phyloP scores from a whole-genome alignment of 2,329 filamentous ascomycete genomes.

The Paecilomyces variotii region DNA sequence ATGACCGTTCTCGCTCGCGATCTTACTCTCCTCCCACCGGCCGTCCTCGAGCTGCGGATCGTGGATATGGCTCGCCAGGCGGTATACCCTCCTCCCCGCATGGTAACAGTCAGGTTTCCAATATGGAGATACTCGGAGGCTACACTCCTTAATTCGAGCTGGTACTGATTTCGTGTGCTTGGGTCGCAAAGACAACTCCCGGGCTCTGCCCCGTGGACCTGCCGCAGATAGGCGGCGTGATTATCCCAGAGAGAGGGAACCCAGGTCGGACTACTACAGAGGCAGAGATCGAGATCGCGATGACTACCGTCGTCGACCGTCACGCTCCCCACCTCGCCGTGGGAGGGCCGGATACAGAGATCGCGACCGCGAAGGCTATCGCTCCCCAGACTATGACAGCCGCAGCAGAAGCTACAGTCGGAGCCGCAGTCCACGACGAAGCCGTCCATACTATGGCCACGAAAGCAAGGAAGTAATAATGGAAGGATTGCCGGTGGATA shows the following conservation, averaged over 20 bases:
- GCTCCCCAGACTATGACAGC: constrained; percentile 28
- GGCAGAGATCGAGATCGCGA: constrained; percentile 27
- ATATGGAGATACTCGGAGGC: constrained; percentile 14
- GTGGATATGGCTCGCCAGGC: constrained; percentile 28
- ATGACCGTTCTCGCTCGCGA: constrained; percentile 34
- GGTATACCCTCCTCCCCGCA: constrained; percentile 39
- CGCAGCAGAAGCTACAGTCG: constrained; percentile 26
- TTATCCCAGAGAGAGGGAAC: constrained; percentile 23
- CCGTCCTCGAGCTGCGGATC: constrained; percentile 14
- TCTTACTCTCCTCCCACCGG: constrained; percentile 15
- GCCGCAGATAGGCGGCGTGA: constrained; percentile 29
- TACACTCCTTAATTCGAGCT: constrained; percentile 13
- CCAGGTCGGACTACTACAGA: constrained; percentile 23
- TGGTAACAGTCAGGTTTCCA: constrained; percentile 28
- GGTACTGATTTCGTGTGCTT: constrained; percentile 30
- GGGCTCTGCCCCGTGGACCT: constrained; percentile 28
- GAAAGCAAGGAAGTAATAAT: constrained; percentile 45
- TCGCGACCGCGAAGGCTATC: constrained; percentile 41
- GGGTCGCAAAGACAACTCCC: constrained; percentile 27
- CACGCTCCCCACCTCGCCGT: constrained; percentile 28
- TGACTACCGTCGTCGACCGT: constrained; percentile 24
- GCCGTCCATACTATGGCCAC: constrained; percentile 30
- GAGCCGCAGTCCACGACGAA: constrained; percentile 28
- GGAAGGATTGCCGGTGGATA: constrained; percentile 42
- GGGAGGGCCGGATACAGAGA: constrained; percentile 33